phyloP scores from a whole-genome alignment of 768 basidiomycete species.

The Podaxis sp. region DNA sequence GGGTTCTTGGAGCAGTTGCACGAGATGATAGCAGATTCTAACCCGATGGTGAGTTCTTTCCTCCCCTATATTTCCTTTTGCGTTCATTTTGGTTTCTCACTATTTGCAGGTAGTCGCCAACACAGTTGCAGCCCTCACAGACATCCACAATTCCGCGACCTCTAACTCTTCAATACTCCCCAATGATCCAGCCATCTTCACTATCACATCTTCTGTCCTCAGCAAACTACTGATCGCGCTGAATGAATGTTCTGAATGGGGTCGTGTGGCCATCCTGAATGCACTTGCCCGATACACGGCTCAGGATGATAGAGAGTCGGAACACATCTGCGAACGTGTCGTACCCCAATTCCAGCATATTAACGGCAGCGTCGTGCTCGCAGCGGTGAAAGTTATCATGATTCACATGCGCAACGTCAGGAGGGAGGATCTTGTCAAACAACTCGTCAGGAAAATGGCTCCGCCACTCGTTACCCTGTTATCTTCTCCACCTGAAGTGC shows the following conservation, averaged over 20 bases:
- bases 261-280: conserved; percentile 87
- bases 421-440: conserved; percentile 79
- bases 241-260: conserved; percentile 99
- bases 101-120: conserved; percentile 91
- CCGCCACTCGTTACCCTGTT: conserved; percentile 94
- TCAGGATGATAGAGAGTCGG: conserved; percentile 89
- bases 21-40: conserved; percentile 92
- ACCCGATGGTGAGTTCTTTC: conserved; percentile 78
- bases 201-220: conserved; percentile 77
- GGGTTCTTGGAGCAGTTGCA: conserved; percentile 86
- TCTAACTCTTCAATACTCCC: conserved; percentile 51
- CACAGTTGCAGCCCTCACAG: conserved; percentile 87
- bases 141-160: conserved; percentile 77
- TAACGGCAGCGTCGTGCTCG: conserved; percentile 94
- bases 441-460: conserved; percentile 93
- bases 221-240: conserved; percentile 91
- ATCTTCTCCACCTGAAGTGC: conserved; percentile 94
- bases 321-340: conserved; percentile 98
- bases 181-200: conserved; percentile 66
- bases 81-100: not conserved
- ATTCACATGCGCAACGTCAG: conserved; percentile 86
- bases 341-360: conserved; percentile 98
- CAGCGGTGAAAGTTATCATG: conserved; percentile 97
- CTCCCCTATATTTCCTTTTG: not conserved
- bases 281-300: conserved; percentile 82